These are phyloP conservation scores for Fusarium newnesense DNA, from an alignment of 2,329 filamentous ascomycete genomes.

Conservation along the genomic window DNA sequence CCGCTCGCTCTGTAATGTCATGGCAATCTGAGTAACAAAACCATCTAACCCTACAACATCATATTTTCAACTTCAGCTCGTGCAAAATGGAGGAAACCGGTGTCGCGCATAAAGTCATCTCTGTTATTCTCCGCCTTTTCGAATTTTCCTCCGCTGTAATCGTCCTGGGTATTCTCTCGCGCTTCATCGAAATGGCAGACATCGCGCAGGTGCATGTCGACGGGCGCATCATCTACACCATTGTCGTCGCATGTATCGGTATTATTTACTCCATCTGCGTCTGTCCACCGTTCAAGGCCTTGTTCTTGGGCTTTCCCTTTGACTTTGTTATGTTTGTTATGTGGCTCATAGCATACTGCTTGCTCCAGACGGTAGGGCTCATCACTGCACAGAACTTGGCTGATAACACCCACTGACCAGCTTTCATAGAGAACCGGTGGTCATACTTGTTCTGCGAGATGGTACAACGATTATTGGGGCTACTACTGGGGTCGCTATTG, in stretches of 20 bases:
- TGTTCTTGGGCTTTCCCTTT: background rate
- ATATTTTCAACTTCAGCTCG: background rate
- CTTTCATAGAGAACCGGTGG: background rate
- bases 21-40: too few species aligned
- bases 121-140: background rate
- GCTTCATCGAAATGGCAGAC: background rate
- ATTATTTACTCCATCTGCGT: background rate
- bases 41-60: background rate
- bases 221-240: constrained; percentile 1
- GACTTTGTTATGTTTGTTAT: constrained; percentile 8
- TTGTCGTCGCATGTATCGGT: background rate
- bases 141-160: background rate
- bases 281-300: background rate
- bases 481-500: constrained; percentile 2
- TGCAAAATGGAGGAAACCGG: background rate
- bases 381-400: fast-evolving
- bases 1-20: background rate
- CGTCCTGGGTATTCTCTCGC: background rate
- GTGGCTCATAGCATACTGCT: constrained; percentile 11
- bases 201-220: background rate
- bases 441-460: background rate
- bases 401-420: background rate
- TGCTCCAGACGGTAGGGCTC: background rate
- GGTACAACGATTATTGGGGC: constrained; percentile 4
- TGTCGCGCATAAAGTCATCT: background rate